Evolutionary conservation across 352 stramenopile genomes (phyloP), one percentile per base, ranked within the genome.

Genomic region (Pythium vanterpoolii): DNA sequence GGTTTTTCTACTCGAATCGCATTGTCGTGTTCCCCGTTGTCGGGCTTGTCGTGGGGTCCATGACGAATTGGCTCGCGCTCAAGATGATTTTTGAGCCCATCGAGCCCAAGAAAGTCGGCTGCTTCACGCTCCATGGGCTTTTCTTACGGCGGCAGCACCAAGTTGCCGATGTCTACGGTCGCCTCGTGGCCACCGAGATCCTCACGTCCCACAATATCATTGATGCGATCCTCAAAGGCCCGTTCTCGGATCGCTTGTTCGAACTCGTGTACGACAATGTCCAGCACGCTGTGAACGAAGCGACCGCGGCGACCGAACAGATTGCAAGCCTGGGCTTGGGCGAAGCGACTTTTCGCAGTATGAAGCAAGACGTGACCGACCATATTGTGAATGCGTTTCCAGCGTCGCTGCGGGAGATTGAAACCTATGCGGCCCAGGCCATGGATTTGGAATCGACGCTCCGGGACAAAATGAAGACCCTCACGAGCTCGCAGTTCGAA

Each of bases 31-130:
- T 97, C 49, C 90, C 90, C 5, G 86, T 96, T 18, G 76, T 96
- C 18, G 96, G 96, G 13, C 72, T 96, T 24, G 89, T 99, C 46
- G 96, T 99, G 4, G 96, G 97, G 14, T 87, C 96, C 18, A 89
- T 98, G 26, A 99, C 97, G 10, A 98, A 98, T 66, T 98, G 90
- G 89, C 74, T 99, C 40, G 90, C 89, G 53, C 71, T 97, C 34
- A 94, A 96, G 62, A 93, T 96, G 77, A 96, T 97, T 50, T 97
- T 97, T 64, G 76, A 93, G 55, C 90, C 90, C 0, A 76, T 97
- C 21, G 79, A 97, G 36, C 89, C 90, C 16, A 89, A 76, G 42
- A 71, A 94, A 60, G 70, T 89, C 18, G 27, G 40, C 28, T 85
- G 90, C 13, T 19, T 98, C 57, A 96, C 84, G 34, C 79, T 99